Base-by-base conservation (phyloP, 805 yeast species). In the Candida dendrica region DNA sequence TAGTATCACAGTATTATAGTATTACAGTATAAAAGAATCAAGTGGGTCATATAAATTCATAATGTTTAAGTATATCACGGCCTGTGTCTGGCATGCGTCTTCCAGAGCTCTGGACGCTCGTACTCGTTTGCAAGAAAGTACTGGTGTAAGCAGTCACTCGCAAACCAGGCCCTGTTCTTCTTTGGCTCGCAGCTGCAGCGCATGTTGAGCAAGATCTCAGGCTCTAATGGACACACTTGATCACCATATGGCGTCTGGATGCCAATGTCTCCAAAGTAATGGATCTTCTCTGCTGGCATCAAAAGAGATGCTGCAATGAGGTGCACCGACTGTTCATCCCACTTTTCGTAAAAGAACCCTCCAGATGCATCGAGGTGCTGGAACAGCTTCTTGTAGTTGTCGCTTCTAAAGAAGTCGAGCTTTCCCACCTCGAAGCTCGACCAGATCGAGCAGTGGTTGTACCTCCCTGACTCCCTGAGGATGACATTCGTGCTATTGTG, bases 281-380 rank as follows among this genome's bases (percentile, higher is more conserved):
- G 87, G 18, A 85, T 49, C 51, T 80, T 71, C 24, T 67, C 63
- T 46, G 66, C 64, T 42, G 75, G 72, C 33, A 80, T 58, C 47
- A 82, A 70, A 36, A 81, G 57, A 1, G 86, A 61, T 3, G 79
- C 79, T 6, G 82, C 90, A 36, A 84, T 72, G 0, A 91, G 74
- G 59, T 83, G 90, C 10, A 85, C 75, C 4, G 91, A 89, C 0
- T 91, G 90, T 59, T 84, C 95, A 15, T 93, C 91, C 95, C 95
- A 86, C 47, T 93, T 69, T 63, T 86, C 91, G 56, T 81, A 80
- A 59, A 74, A 84, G 58, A 84, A 84, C 1, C 93, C 95, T 41
- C 93, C 93, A 2, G 73, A 56, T 35, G 60, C 47, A 58, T 84
- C 95, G 38, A 84, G 64, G 54, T 63, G 66, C 16, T 81, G 63